Percentiles rank a stretch among this genome's conserved stretches.
These are phyloP conservation scores for Clavispora santaluciae DNA, from an alignment of 805 yeast genomes.

Conservation along the genomic window DNA sequence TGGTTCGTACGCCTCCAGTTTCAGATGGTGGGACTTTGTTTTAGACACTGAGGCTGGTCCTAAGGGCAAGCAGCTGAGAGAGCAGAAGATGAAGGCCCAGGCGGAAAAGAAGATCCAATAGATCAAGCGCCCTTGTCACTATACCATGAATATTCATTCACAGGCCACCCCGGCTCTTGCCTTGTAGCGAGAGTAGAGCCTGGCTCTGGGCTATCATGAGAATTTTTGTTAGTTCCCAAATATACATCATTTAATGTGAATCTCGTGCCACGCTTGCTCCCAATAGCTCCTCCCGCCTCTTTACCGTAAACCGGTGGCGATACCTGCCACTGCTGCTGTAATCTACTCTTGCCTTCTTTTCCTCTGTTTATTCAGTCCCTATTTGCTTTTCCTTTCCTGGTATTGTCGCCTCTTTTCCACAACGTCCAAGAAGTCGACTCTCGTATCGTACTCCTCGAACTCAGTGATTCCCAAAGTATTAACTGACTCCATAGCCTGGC, in stretches of 20 bases:
- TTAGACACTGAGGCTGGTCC: slow-evolving; percentile 89
- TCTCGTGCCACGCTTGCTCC: too few relatives aligned
- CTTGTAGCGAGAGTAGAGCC: neutral
- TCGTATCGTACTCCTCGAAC: slow-evolving; percentile 44
- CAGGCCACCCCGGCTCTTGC: too few relatives aligned
- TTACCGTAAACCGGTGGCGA: too few relatives aligned
- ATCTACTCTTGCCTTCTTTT: too few relatives aligned
- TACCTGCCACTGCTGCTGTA: too few relatives aligned
- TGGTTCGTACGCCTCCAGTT: slow-evolving; percentile 91
- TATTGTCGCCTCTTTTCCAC: slow-evolving; percentile 41
- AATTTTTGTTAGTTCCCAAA: too few relatives aligned
- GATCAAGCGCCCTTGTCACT: too few relatives aligned
- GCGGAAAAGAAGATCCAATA: slow-evolving; percentile 40
- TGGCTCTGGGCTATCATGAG: neutral
- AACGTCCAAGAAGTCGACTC: slow-evolving; percentile 51
- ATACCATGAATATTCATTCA: too few relatives aligned
- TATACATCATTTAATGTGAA: too few relatives aligned
- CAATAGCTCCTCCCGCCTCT: too few relatives aligned
- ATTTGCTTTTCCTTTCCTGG: slow-evolving; percentile 23
- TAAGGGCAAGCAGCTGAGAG: slow-evolving; percentile 71
- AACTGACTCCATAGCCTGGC: slow-evolving; percentile 42
- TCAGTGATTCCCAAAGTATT: slow-evolving; percentile 46
- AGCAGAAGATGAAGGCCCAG: slow-evolving; percentile 51
- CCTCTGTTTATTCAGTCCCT: neutral
- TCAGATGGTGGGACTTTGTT: slow-evolving; percentile 92